Base-by-base conservation (phyloP, 2,329 filamentous ascomycete genomes). In the Pestalotiopsis sp. region DNA sequence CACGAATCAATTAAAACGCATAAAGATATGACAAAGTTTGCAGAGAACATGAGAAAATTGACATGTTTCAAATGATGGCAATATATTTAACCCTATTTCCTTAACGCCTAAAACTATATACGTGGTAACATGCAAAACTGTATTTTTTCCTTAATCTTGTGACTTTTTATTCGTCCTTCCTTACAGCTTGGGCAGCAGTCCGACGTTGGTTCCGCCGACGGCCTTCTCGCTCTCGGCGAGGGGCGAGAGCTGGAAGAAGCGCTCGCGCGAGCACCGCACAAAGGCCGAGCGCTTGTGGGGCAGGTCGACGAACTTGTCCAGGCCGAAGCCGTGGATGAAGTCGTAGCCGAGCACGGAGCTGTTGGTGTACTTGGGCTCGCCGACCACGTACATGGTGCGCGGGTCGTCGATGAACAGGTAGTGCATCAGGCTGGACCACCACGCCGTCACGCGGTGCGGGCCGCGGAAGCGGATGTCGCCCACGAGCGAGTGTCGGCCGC, bases 351-450 rank as follows among this genome's bases (percentile, higher is more conserved):
- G 83, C 14, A 94, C 90, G 0, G 89, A 91, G 36, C 84, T 86
- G 74, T 92, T 92, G 4, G 89, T 92, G 69, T 87, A 89, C 77
- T 92, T 91, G 41, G 93, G 92, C 82, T 95, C 93, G 70, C 91
- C 91, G 7, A 90, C 86, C 9, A 89, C 85, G 70, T 81, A 80
- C 76, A 78, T 81, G 2, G 88, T 90, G 67, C 88, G 85, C 68
- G 86, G 84, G 72, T 90, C 88, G 73, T 90, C 88, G 41, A 90
- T 82, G 78, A 87, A 90, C 59, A 89, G 79, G 75, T 89, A 90
- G 79, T 90, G 88, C 83, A 90, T 89, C 76, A 89, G 79, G 71
- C 85, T 87, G 67, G 85, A 86, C 85, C 86, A 90, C 87, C 88
- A 90, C 2, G 87, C 88, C 69, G 84, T 85, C 45, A 89, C 88